These are phyloP conservation scores for Tuber magnatum DNA, from an alignment of 495 filamentous ascomycete species.

Conservation along the genomic window DNA sequence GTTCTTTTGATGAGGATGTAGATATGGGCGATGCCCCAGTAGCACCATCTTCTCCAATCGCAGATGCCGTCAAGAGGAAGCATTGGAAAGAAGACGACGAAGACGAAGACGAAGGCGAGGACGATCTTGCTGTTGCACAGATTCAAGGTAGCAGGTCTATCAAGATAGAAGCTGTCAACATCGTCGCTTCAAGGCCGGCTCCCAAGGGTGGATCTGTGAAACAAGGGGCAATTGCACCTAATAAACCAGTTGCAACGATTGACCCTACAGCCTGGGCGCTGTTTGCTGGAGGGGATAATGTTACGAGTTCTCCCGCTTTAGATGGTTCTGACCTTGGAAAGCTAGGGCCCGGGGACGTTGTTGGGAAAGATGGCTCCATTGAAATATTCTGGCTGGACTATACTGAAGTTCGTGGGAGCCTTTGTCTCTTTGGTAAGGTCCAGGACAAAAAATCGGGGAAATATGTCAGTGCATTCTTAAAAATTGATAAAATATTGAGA, in stretches of 20 bases:
- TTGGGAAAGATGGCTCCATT: slow-evolving; percentile 84
- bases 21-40: slow-evolving; percentile 71
- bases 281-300: slow-evolving; percentile 77
- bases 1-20: slow-evolving; percentile 54
- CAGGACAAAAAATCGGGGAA: slow-evolving; percentile 72
- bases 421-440: slow-evolving; percentile 95
- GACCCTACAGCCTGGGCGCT: slow-evolving; percentile 87
- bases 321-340: slow-evolving; percentile 66
- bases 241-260: slow-evolving; percentile 44
- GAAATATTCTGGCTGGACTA: slow-evolving; percentile 97
- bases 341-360: slow-evolving; percentile 65
- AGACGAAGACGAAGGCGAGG: slow-evolving; percentile 63
- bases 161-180: slow-evolving; percentile 66
- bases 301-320: slow-evolving; percentile 60
- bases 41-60: slow-evolving; percentile 74
- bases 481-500: slow-evolving; percentile 86
- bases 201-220: slow-evolving; percentile 61
- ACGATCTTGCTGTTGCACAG: slow-evolving; percentile 52
- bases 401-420: slow-evolving; percentile 80
- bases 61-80: slow-evolving; percentile 72
- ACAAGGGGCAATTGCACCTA: slow-evolving; percentile 48
- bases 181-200: slow-evolving; percentile 71
- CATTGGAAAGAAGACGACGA: slow-evolving; percentile 57
- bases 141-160: slow-evolving; percentile 50
- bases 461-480: slow-evolving; percentile 88